Percentiles rank a stretch among this genome's conserved stretches.
Conservation (phyloP, 495 filamentous ascomycete species). For the Xylaria bambusicola region DNA sequence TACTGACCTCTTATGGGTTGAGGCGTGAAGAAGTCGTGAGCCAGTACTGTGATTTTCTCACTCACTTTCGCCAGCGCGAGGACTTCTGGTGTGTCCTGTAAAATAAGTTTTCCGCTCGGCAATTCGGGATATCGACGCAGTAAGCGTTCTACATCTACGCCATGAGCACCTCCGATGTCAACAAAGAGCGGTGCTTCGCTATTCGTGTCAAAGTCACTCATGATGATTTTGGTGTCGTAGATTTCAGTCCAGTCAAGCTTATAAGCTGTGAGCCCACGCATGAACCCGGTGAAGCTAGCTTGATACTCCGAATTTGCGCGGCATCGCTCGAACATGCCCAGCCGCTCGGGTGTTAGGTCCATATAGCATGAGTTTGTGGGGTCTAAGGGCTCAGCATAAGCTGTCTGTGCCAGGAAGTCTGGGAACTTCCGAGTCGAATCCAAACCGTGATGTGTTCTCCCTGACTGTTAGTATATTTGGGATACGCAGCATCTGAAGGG, state of each 20-base stretch:
- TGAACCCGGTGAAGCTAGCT: conserved; percentile 16
- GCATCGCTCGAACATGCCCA: conserved; percentile 12
- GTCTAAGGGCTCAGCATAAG: conserved; percentile 16
- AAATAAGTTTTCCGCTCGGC: conserved; percentile 30
- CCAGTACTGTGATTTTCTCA: conserved; percentile 25
- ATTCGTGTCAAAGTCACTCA: conserved; percentile 8
- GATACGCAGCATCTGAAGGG: neutral
- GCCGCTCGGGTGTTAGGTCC: conserved; percentile 8
- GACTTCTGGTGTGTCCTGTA: conserved; percentile 39
- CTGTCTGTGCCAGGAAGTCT: conserved; percentile 14
- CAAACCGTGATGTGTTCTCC: conserved; percentile 9
- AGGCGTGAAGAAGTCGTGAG: conserved; percentile 32
- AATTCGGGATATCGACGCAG: conserved; percentile 26
- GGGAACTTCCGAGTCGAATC: conserved; percentile 14
- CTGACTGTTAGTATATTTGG: neutral
- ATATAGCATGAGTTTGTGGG: conserved; percentile 14
- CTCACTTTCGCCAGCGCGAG: conserved; percentile 24
- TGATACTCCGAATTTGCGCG: conserved; percentile 6
- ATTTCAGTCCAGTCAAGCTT: conserved; percentile 20
- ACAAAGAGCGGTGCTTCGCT: conserved; percentile 29
- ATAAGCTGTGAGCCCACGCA: conserved; percentile 8
- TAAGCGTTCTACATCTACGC: conserved; percentile 37
- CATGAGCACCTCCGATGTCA: conserved; percentile 41
- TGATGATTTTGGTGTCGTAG: conserved; percentile 15
- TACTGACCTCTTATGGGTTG: conserved; percentile 24